A percentile compares a stretch with the other conserved stretches of the same genome.
Evolutionary conservation across 805 yeast species (phyloP).

Genomic region (Teunomyces aglyptinius): DNA sequence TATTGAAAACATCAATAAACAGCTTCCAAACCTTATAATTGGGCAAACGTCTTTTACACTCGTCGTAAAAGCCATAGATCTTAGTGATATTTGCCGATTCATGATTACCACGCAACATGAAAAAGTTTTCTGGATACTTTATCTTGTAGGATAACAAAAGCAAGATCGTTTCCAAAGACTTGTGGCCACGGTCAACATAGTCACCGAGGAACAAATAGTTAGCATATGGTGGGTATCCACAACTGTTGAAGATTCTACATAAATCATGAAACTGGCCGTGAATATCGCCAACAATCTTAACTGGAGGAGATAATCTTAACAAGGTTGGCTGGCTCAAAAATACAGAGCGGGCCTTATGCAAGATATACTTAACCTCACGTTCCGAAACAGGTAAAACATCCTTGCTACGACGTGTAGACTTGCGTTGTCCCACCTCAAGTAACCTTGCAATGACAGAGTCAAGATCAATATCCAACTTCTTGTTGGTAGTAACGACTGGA

Average conservation of each 20-base stretch:
- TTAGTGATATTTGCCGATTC: slow-evolving; percentile 59
- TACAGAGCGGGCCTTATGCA: slow-evolving; percentile 57
- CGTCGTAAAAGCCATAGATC: slow-evolving; percentile 61
- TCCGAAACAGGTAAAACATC: slow-evolving; percentile 51
- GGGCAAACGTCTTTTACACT: slow-evolving; percentile 53
- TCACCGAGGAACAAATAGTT: slow-evolving; percentile 59
- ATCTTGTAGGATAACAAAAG: slow-evolving; percentile 53
- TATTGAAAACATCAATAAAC: slow-evolving; percentile 56
- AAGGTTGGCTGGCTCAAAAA: slow-evolving; percentile 65
- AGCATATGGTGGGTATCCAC: slow-evolving; percentile 59
- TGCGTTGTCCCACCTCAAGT: slow-evolving; percentile 44
- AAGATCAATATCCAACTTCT: slow-evolving; percentile 44
- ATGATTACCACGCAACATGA: slow-evolving; percentile 59
- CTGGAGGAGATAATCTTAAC: slow-evolving; percentile 70
- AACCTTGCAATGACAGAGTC: slow-evolving; percentile 64
- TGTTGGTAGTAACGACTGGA: slow-evolving; percentile 17
- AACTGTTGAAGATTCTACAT: slow-evolving; percentile 52
- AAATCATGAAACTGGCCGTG: slow-evolving; percentile 66
- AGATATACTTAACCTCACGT: slow-evolving; percentile 55
- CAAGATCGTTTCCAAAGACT: slow-evolving; percentile 54
- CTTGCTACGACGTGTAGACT: slow-evolving; percentile 20
- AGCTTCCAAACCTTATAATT: slow-evolving; percentile 48
- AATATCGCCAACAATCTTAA: slow-evolving; percentile 80
- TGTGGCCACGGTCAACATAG: slow-evolving; percentile 59
- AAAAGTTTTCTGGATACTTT: slow-evolving; percentile 59